Evolutionary conservation across 768 basidiomycete species (phyloP).

Genomic region (Coprinopsis cinerea): DNA sequence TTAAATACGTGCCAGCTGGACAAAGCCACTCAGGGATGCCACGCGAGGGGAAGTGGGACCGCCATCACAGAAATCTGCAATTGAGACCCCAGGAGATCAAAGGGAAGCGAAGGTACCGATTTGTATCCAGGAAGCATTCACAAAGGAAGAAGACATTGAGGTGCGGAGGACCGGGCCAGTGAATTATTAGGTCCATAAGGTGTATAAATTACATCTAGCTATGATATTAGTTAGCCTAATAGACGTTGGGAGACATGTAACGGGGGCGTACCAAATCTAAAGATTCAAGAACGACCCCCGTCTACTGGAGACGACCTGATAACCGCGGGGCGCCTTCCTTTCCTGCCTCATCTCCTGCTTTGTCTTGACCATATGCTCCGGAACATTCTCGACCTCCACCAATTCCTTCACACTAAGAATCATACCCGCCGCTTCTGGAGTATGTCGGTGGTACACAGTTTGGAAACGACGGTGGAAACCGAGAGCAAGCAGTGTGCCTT

Average conservation of each 20-base stretch:
- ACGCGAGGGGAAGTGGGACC: too few species aligned
- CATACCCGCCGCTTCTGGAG: conserved; percentile 74
- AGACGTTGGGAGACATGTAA: not conserved
- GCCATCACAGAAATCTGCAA: too few species aligned
- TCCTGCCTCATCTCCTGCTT: conserved; percentile 63
- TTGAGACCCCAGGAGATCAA: too few species aligned
- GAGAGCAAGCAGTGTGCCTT: conserved; percentile 73
- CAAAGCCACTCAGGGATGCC: too few species aligned
- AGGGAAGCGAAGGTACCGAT: too few species aligned
- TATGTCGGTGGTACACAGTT: conserved; percentile 76
- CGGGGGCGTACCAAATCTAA: conserved; percentile 11
- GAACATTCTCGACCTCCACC: conserved; percentile 83
- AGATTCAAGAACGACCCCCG: conserved; percentile 27
- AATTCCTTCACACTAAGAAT: conserved; percentile 88
- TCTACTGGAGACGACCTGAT: conserved; percentile 44
- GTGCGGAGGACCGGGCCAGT: too few species aligned
- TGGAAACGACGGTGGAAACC: conserved; percentile 81
- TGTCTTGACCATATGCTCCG: conserved; percentile 58
- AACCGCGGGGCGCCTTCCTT: conserved; percentile 64
- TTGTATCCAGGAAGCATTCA: too few species aligned
- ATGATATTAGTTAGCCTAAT: not conserved
- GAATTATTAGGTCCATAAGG: too few species aligned
- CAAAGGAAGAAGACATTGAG: too few species aligned
- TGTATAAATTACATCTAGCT: too few species aligned
- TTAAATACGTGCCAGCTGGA: too few species aligned